Percentiles rank a stretch among this genome's conserved stretches.
Evolutionary conservation across 257 asterid genomes (phyloP).

Genomic region (Solanum arcanum): DNA sequence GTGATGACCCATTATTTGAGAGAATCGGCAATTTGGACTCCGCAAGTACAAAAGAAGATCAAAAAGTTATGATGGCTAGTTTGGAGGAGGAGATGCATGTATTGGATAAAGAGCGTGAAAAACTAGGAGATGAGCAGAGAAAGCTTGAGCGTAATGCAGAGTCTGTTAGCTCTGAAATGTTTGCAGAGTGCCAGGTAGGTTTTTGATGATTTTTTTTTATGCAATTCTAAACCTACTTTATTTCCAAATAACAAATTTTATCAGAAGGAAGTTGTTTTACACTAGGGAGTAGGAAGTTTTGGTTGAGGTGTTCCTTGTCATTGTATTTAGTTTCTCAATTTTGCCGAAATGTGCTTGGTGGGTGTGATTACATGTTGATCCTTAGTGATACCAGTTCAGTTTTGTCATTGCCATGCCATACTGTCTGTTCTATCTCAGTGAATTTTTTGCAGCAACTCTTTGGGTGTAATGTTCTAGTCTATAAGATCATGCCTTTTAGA

Average conservation of each 20-base stretch:
- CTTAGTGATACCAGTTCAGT: background rate
- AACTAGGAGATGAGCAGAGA: slow-evolving; percentile 64
- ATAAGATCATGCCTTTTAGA: background rate
- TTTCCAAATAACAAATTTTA: background rate
- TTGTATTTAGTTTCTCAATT: background rate
- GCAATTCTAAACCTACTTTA: background rate
- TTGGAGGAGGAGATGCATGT: slow-evolving; percentile 55
- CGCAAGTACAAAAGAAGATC: slow-evolving; percentile 20
- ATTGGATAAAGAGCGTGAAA: slow-evolving; percentile 55
- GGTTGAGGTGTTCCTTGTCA: background rate
- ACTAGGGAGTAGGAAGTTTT: background rate
- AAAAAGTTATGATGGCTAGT: slow-evolving; percentile 29
- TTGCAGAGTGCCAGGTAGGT: slow-evolving; percentile 88
- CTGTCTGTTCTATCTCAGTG: background rate
- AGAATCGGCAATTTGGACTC: slow-evolving; percentile 4
- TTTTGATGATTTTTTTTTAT: background rate
- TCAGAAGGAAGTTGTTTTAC: background rate
- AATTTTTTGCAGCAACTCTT: background rate
- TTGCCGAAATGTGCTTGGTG: background rate
- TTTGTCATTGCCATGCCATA: background rate
- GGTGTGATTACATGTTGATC: background rate
- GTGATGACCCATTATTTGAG: slow-evolving; percentile 10
- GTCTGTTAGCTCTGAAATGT: slow-evolving; percentile 85
- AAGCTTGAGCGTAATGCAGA: slow-evolving; percentile 85
- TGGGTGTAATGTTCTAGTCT: background rate